phyloP scores from a whole-genome alignment of 2,329 filamentous ascomycete genomes.

The Sporothrix pseudoabietina region DNA sequence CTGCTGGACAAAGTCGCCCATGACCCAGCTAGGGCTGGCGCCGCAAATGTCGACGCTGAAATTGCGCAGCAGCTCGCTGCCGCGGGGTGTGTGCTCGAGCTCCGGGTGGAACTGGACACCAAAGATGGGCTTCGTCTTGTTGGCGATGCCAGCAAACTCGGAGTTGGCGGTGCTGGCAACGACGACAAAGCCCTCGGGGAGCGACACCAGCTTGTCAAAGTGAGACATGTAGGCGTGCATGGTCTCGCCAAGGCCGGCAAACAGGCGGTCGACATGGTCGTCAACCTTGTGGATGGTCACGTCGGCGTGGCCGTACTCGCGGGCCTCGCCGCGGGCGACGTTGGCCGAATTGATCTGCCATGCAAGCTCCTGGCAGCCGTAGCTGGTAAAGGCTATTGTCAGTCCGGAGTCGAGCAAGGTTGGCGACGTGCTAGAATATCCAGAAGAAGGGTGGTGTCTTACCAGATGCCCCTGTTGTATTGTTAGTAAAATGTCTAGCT shows the following conservation, averaged over 20 bases:
- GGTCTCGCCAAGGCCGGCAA: slow-evolving; percentile 70
- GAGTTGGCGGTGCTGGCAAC: slow-evolving; percentile 76
- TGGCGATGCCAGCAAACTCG: slow-evolving; percentile 76
- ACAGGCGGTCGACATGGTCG: slow-evolving; percentile 73
- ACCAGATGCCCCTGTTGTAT: slow-evolving; percentile 4
- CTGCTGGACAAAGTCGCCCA: slow-evolving; percentile 78
- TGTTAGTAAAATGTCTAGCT: not conserved
- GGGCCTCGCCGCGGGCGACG: slow-evolving; percentile 66
- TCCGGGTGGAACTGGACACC: slow-evolving; percentile 91
- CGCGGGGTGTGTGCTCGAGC: slow-evolving; percentile 63
- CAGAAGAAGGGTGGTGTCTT: not conserved
- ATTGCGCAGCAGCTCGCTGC: slow-evolving; percentile 73
- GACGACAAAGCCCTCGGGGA: slow-evolving; percentile 70
- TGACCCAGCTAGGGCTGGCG: slow-evolving; percentile 76
- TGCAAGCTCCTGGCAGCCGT: slow-evolving; percentile 33
- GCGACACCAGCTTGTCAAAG: slow-evolving; percentile 47
- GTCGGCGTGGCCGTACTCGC: slow-evolving; percentile 72
- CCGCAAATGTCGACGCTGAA: slow-evolving; percentile 83
- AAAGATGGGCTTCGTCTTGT: slow-evolving; percentile 68
- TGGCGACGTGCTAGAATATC: too few relatives aligned
- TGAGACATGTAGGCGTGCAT: slow-evolving; percentile 84
- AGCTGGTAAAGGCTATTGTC: slow-evolving; percentile 11
- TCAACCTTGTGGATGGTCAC: slow-evolving; percentile 62
- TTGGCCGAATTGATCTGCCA: slow-evolving; percentile 48
- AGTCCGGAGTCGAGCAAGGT: not conserved